A percentile compares a stretch with the other conserved stretches of the same genome.
Conservation (phyloP, 2,329 filamentous ascomycete species). For the Davidsoniella neocaledoniae region DNA sequence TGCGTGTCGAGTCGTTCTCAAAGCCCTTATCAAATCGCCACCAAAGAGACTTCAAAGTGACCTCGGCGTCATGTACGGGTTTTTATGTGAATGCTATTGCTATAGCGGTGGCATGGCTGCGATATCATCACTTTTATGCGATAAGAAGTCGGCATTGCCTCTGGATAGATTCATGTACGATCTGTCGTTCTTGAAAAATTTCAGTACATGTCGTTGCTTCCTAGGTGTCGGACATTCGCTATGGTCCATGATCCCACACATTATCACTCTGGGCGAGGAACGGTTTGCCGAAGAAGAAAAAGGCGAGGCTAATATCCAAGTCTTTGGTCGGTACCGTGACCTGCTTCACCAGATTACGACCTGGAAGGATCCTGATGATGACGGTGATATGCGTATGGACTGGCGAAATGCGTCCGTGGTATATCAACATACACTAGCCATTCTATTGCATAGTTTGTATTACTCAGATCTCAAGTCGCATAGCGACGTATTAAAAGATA, state of each 20-base stretch:
- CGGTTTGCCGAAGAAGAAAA: constrained; percentile 6
- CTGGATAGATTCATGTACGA: constrained; percentile 11
- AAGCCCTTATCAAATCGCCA: neutral
- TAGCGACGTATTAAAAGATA: constrained; percentile 2
- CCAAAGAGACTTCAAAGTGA: neutral
- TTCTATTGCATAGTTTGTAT: constrained; percentile 10
- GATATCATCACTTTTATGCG: constrained; percentile 4
- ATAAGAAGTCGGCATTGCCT: neutral
- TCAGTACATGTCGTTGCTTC: constrained; percentile 5
- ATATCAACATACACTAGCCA: constrained; percentile 8
- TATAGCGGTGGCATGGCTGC: constrained; percentile 5
- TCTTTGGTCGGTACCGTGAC: constrained; percentile 7
- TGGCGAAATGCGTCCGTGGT: constrained; percentile 9
- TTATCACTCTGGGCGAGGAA: constrained; percentile 6
- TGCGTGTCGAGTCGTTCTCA: constrained; percentile 7
- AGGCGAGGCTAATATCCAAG: constrained; percentile 2
- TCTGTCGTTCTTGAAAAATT: constrained; percentile 3
- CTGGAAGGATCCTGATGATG: constrained; percentile 10
- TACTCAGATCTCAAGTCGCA: constrained; percentile 8
- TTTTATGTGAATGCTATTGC: constrained; percentile 10
- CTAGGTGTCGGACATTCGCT: constrained; percentile 9
- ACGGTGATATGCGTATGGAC: constrained; percentile 8
- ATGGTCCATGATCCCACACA: constrained; percentile 9
- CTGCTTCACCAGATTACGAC: constrained; percentile 2
- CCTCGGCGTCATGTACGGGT: constrained; percentile 10